Percentiles rank a stretch among this genome's conserved stretches.
phyloP scores from a whole-genome alignment of 2,329 filamentous ascomycete genomes.

The Claviceps cyperi region DNA sequence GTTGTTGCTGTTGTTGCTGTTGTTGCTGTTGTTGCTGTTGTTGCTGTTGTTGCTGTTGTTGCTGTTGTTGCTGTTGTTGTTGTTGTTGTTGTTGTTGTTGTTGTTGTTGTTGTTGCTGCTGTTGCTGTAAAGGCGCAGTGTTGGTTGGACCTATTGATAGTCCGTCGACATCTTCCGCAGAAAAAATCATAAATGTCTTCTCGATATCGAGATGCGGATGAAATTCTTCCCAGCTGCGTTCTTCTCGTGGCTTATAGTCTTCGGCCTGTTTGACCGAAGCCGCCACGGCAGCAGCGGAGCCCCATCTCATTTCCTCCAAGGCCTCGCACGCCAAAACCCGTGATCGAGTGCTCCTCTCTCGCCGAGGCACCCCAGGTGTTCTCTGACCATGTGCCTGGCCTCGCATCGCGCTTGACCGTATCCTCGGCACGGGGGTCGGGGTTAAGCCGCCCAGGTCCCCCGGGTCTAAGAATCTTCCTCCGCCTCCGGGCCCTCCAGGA shows the following conservation, averaged over 20 bases:
- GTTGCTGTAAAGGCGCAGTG: no score
- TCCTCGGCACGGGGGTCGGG: conserved; percentile 23
- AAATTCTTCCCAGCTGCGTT: conserved; percentile 95
- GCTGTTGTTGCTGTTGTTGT: no score
- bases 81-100: conserved; percentile 18
- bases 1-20: no score
- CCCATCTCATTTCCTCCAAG: conserved; percentile 55
- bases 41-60: no score
- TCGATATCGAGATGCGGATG: conserved; percentile 92
- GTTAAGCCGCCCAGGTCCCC: conserved; percentile 47
- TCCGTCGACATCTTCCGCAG: conserved; percentile 75
- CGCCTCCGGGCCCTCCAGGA: conserved; percentile 73
- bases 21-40: no score
- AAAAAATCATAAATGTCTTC: conserved; percentile 60
- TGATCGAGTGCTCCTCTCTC: conserved; percentile 42
- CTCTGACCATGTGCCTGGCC: conserved; percentile 24
- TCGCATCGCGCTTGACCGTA: conserved; percentile 27
- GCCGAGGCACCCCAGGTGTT: conserved; percentile 33
- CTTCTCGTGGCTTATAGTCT: conserved; percentile 93
- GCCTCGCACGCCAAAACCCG: conserved; percentile 37
- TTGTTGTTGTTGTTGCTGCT: conserved; percentile 18
- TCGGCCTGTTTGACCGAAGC: conserved; percentile 82
- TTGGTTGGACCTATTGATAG: conserved; percentile 24
- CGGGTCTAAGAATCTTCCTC: conserved; percentile 68
- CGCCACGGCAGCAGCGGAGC: conserved; percentile 76